These are phyloP conservation scores for Lipomyces anomalus DNA, from an alignment of 805 yeast species.

Conservation along the genomic window DNA sequence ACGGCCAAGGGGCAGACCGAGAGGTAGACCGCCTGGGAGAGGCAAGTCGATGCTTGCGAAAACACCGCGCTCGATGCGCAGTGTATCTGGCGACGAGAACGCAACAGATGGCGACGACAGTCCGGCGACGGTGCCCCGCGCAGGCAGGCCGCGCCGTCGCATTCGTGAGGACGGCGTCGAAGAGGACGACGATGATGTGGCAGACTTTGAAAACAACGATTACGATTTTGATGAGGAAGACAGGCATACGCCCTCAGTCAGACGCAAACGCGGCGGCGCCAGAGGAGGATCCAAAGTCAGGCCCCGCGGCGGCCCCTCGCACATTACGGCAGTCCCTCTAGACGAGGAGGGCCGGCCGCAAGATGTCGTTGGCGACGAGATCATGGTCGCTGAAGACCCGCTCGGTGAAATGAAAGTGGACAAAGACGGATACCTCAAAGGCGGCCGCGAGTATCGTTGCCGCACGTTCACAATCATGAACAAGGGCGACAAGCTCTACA, in stretches of 20 bases:
- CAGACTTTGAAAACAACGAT: slow-evolving; percentile 3
- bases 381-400: slow-evolving; percentile 66
- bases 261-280: slow-evolving; percentile 20
- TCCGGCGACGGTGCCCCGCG: not conserved
- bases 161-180: slow-evolving; percentile 22
- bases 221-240: slow-evolving; percentile 9
- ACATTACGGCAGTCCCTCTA: slow-evolving; percentile 41
- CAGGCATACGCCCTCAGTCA: not conserved
- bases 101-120: not conserved
- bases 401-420: slow-evolving; percentile 74
- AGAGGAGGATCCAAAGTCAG: slow-evolving; percentile 13
- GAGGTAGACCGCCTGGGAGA: slow-evolving; percentile 35
- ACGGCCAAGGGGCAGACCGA: slow-evolving; percentile 27
- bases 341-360: slow-evolving; percentile 68
- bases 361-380: slow-evolving; percentile 67
- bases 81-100: not conserved
- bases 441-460: slow-evolving; percentile 65
- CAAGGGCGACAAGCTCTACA: slow-evolving; percentile 66
- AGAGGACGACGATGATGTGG: slow-evolving; percentile 4
- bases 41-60: slow-evolving; percentile 26
- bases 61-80: slow-evolving; percentile 7
- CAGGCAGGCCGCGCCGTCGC: slow-evolving; percentile 11
- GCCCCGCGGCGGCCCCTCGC: slow-evolving; percentile 27
- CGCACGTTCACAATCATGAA: slow-evolving; percentile 43
- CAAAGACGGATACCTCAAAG: slow-evolving; percentile 58